phyloP scores from a whole-genome alignment of 108 stramenopile species.

The Nitzschia sp. region DNA sequence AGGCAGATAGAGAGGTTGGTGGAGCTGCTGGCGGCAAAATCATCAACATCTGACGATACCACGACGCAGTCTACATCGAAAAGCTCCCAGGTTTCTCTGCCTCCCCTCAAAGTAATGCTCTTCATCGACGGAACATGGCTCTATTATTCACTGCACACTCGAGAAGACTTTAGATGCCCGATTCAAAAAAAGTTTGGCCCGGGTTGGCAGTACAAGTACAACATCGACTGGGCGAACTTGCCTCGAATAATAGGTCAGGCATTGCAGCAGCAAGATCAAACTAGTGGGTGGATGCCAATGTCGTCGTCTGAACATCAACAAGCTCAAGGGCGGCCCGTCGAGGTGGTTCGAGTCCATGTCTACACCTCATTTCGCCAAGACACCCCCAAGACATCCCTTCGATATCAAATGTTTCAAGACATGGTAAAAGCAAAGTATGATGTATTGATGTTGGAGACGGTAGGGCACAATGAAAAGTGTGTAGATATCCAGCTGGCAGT shows the following conservation, averaged over 20 bases:
- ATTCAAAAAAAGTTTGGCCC: slow-evolving; percentile 63
- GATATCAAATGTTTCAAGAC: slow-evolving; percentile 80
- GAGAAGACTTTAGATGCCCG: slow-evolving; percentile 43
- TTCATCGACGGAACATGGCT: slow-evolving; percentile 94
- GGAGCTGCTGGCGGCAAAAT: slow-evolving; percentile 26
- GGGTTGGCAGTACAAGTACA: slow-evolving; percentile 66
- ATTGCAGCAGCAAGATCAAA: slow-evolving; percentile 51
- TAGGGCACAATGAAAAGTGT: slow-evolving; percentile 79
- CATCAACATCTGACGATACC: background rate
- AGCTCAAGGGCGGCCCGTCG: slow-evolving; percentile 60
- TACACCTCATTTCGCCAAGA: slow-evolving; percentile 77
- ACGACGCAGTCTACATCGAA: slow-evolving; percentile 10
- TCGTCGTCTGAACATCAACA: background rate
- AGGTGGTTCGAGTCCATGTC: slow-evolving; percentile 71
- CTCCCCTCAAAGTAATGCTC: slow-evolving; percentile 81
- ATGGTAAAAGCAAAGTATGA: slow-evolving; percentile 78
- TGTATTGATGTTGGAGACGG: slow-evolving; percentile 82
- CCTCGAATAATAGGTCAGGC: slow-evolving; percentile 63
- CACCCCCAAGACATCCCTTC: slow-evolving; percentile 55
- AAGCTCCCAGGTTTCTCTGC: slow-evolving; percentile 29
- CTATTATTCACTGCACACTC: slow-evolving; percentile 72
- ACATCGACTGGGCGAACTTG: slow-evolving; percentile 67
- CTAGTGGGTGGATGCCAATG: slow-evolving; percentile 34
- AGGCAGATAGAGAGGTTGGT: slow-evolving; percentile 53
- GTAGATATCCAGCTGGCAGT: slow-evolving; percentile 88